These are phyloP conservation scores for Oryza glaberrima DNA, from an alignment of 176 grass and related monocot genomes.

Conservation along the genomic window DNA sequence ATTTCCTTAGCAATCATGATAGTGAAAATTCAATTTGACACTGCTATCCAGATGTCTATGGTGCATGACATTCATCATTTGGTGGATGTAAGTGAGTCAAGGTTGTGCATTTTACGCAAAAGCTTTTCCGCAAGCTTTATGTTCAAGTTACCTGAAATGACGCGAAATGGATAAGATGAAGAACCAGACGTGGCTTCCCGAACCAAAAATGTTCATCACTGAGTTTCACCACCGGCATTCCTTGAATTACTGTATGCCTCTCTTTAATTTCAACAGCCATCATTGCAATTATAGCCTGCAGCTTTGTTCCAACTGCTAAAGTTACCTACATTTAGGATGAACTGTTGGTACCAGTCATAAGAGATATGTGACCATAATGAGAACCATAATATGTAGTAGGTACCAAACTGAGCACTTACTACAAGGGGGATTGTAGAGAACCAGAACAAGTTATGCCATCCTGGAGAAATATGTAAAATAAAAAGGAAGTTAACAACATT, in stretches of 20 bases:
- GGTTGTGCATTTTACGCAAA: neutral
- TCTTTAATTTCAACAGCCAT: slow-evolving; percentile 91
- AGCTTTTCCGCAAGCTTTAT: slow-evolving; percentile 1
- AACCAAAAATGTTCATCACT: slow-evolving; percentile 91
- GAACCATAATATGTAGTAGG: neutral
- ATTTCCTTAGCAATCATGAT: slow-evolving; percentile 2
- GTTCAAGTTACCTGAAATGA: slow-evolving; percentile 67
- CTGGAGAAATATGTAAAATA: slow-evolving; percentile 54
- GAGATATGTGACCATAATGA: neutral
- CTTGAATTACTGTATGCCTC: slow-evolving; percentile 80
- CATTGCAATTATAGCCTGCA: slow-evolving; percentile 83
- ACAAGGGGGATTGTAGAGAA: slow-evolving; percentile 69
- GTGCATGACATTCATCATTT: neutral
- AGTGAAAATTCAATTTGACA: slow-evolving; percentile 4
- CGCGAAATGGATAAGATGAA: slow-evolving; percentile 80
- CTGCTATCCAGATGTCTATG: neutral
- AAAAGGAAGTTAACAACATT: slow-evolving; percentile 2
- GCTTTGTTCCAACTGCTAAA: slow-evolving; percentile 84
- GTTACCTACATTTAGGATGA: slow-evolving; percentile 58
- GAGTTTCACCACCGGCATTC: slow-evolving; percentile 83
- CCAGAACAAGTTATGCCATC: slow-evolving; percentile 70
- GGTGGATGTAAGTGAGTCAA: neutral
- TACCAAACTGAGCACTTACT: slow-evolving; percentile 53
- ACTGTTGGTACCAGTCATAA: slow-evolving; percentile 17
- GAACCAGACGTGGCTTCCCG: slow-evolving; percentile 68